A percentile compares a stretch with the other conserved stretches of the same genome.
Evolutionary conservation across 164 flowering plant genomes (phyloP).

Genomic region (Saururus chinensis): DNA sequence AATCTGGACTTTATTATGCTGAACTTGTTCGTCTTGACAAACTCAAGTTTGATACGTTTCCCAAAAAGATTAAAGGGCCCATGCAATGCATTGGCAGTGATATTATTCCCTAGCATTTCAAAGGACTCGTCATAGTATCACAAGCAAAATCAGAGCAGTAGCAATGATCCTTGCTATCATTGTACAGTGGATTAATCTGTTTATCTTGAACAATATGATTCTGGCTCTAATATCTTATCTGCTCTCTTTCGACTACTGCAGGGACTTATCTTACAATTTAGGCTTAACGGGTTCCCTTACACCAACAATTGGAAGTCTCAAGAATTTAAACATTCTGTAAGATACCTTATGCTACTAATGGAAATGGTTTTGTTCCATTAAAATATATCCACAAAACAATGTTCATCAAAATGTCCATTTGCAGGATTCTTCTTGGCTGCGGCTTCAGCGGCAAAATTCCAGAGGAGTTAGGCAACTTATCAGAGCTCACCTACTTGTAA

Average conservation of each 20-base stretch:
- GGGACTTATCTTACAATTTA: conserved; percentile 73
- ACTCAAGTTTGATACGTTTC: no score
- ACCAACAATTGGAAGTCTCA: conserved; percentile 52
- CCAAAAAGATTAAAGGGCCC: no score
- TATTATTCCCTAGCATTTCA: no score
- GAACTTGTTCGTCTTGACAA: no score
- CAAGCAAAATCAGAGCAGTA: no score
- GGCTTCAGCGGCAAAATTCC: conserved; percentile 74
- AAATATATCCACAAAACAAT: neutral
- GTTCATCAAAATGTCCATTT: neutral
- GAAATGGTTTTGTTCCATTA: neutral
- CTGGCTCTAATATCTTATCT: neutral
- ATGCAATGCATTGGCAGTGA: no score
- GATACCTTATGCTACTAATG: conserved; percentile 1
- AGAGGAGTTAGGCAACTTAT: conserved; percentile 63
- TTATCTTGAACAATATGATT: neutral
- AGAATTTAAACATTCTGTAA: conserved; percentile 63
- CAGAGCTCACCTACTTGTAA: conserved; percentile 69
- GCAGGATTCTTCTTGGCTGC: conserved; percentile 79
- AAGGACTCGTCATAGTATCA: no score
- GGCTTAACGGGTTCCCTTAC: conserved; percentile 64
- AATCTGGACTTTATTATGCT: neutral
- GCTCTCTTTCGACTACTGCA: conserved; percentile 14
- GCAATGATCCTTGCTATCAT: no score
- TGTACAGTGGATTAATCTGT: neutral